Percentiles rank a stretch among this genome's conserved stretches.
These are phyloP conservation scores for Trypanosoma congolense DNA, from an alignment of 208 protist genomes.

Conservation along the genomic window DNA sequence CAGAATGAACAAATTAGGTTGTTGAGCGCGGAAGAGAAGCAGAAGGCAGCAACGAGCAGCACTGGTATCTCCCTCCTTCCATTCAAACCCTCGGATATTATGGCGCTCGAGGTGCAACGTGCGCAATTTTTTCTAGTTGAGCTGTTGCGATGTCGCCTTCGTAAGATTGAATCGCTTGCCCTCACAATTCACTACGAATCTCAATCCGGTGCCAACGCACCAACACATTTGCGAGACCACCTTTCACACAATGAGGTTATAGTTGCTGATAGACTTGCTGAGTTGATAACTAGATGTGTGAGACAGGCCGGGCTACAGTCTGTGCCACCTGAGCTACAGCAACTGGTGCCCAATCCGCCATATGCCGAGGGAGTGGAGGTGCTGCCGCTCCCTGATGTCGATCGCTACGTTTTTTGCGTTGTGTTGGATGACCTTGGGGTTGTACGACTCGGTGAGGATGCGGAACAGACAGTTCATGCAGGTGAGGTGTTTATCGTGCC, in stretches of 20 bases:
- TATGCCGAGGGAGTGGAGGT: conserved; percentile 76
- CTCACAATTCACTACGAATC: conserved; percentile 68
- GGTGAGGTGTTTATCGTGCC: conserved; percentile 84
- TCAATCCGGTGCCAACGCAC: conserved; percentile 8
- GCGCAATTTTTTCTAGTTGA: conserved; percentile 79
- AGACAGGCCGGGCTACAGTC: conserved; percentile 55
- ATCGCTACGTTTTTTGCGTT: conserved; percentile 76
- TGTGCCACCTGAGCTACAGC: conserved; percentile 49
- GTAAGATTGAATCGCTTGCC: conserved; percentile 74
- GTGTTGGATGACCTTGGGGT: conserved; percentile 75
- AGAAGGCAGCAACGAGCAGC: conserved; percentile 16
- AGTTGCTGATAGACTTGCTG: conserved; percentile 71
- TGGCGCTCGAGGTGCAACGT: conserved; percentile 70
- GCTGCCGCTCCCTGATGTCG: conserved; percentile 62
- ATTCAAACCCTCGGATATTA: conserved; percentile 76
- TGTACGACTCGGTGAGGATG: conserved; percentile 64
- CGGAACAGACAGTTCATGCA: conserved; percentile 58
- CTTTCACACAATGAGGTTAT: conserved; percentile 53
- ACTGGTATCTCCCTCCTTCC: conserved; percentile 52
- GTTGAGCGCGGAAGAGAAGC: conserved; percentile 47
- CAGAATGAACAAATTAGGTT: conserved; percentile 33
- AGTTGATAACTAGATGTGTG: conserved; percentile 27
- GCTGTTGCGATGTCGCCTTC: conserved; percentile 71
- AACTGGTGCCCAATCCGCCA: conserved; percentile 52
- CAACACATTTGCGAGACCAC: conserved; percentile 18